A percentile compares a stretch with the other conserved stretches of the same genome.
These are phyloP conservation scores for Fennellomyces sp. DNA, from an alignment of 371 early-diverging fungal genomes.

Conservation along the genomic window DNA sequence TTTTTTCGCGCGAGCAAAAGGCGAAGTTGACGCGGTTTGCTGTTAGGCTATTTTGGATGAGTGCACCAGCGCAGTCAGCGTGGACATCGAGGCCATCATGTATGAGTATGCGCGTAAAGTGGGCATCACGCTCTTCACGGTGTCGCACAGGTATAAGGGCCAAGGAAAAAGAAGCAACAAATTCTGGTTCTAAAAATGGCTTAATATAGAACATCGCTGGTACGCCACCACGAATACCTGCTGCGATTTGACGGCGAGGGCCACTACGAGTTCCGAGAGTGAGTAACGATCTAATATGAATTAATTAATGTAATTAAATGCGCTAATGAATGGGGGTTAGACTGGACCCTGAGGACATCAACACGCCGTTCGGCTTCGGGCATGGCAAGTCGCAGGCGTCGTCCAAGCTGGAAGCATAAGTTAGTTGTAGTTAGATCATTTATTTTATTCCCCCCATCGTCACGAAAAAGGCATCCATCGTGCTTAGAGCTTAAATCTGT, in stretches of 20 bases:
- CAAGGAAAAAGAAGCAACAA: background rate
- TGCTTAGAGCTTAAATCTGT: too few species aligned
- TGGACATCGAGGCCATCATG: slow-evolving; percentile 85
- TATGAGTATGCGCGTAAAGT: slow-evolving; percentile 78
- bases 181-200: background rate
- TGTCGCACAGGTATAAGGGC: slow-evolving; percentile 77
- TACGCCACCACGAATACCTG: slow-evolving; percentile 79
- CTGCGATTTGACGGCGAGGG: slow-evolving; percentile 87
- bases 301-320: background rate
- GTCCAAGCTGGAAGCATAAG: slow-evolving; percentile 29
- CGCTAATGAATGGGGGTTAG: slow-evolving; percentile 16
- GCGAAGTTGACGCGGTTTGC: background rate
- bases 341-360: slow-evolving; percentile 57
- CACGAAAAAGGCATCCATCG: too few species aligned
- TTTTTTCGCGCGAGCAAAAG: background rate
- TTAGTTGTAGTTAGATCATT: background rate
- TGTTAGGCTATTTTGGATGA: slow-evolving; percentile 81
- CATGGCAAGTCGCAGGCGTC: slow-evolving; percentile 56
- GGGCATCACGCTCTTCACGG: slow-evolving; percentile 86
- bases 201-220: slow-evolving; percentile 43
- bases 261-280: slow-evolving; percentile 74
- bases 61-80: slow-evolving; percentile 85
- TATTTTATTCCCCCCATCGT: background rate
- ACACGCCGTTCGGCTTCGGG: slow-evolving; percentile 59
- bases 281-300: slow-evolving; percentile 13